Base-by-base conservation (phyloP, 352 stramenopile genomes). In the Phytopythium kandeliae region DNA sequence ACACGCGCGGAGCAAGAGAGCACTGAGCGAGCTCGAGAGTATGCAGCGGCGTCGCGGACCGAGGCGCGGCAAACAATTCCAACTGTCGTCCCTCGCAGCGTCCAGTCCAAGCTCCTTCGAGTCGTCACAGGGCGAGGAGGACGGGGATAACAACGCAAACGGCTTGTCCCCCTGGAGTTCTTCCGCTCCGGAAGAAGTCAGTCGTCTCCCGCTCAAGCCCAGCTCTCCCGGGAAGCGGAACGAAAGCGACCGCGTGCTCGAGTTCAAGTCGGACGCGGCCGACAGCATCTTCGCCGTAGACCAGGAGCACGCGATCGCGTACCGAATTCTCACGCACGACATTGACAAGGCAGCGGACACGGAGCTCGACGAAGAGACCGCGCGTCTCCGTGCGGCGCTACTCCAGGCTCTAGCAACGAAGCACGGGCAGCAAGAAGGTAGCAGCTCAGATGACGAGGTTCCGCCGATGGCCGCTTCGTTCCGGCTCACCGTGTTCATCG, bases 401-500 rank as follows among this genome's bases (percentile, higher is more conserved):
- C 26, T 49, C 16, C 44, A 49, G 19, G 26, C 37, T 1, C 17
- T 49, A 17, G 26, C 26, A 17, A 16, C 25, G 13, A 49, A 49
- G 12, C 13, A 4, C 30, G n/a, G n/a, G 17, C 16, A 1, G 34
- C 44, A 42, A 1, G 13, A 33, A 25, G 25, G 22, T 6, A 21
- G 22, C 2, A 16, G 31, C 15, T 6, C 21, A 4, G 13, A 3
- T 22, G 28, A n/a, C 30, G 26, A 49, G 1, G 2, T 7, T 1
- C n/a, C 34, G 15, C 34, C 44, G 0, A 65, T 47, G 34, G 57
- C 53, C 19, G 57, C 51, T 10, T 40, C 57, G 36, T 85, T 83
- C 34, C 73, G 71, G 19, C 67, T 90, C 26, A 90, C 75, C 0
- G 69, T 90, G 2, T 83, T 89, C 17, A 26, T 90, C 0, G 81